Evolutionary conservation across 352 stramenopile genomes (phyloP).

Genomic region (Phytophthora pseudosyringae): DNA sequence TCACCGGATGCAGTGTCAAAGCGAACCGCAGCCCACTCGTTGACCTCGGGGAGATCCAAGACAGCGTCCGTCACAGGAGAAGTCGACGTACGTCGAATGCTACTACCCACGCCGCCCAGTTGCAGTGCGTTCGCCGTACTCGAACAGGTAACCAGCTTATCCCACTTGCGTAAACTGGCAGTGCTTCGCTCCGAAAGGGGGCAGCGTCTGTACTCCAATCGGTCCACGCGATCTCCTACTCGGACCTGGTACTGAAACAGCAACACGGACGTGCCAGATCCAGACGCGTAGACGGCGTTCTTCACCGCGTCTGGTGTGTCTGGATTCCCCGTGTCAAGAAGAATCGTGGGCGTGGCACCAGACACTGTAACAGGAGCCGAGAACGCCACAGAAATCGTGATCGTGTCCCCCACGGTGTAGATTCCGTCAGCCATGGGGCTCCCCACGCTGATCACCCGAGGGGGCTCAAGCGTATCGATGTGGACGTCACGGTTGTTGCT

Average conservation of each 20-base stretch:
- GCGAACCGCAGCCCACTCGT: constrained; percentile 63
- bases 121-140: constrained; percentile 53
- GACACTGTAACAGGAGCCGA: constrained; percentile 57
- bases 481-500: constrained; percentile 72
- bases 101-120: constrained; percentile 36
- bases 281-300: constrained; percentile 48
- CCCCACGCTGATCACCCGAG: constrained; percentile 55
- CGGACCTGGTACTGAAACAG: constrained; percentile 66
- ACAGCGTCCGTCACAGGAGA: constrained; percentile 54
- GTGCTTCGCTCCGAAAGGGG: constrained; percentile 38
- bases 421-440: constrained; percentile 53
- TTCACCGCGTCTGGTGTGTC: constrained; percentile 15
- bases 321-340: constrained; percentile 38
- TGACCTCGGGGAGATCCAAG: constrained; percentile 69
- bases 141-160: constrained; percentile 62
- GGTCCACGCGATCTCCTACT: constrained; percentile 56
- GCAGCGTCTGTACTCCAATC: constrained; percentile 66
- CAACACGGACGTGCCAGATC: constrained; percentile 45
- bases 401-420: constrained; percentile 64
- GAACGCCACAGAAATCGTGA: constrained; percentile 56
- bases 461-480: constrained; percentile 66
- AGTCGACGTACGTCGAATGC: constrained; percentile 56
- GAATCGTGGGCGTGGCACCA: constrained; percentile 42
- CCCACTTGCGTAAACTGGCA: constrained; percentile 42
- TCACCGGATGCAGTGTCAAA: constrained; percentile 40